Conservation (phyloP, 1,139 yeast species). For the Kurtzmaniella quercitrusa region DNA sequence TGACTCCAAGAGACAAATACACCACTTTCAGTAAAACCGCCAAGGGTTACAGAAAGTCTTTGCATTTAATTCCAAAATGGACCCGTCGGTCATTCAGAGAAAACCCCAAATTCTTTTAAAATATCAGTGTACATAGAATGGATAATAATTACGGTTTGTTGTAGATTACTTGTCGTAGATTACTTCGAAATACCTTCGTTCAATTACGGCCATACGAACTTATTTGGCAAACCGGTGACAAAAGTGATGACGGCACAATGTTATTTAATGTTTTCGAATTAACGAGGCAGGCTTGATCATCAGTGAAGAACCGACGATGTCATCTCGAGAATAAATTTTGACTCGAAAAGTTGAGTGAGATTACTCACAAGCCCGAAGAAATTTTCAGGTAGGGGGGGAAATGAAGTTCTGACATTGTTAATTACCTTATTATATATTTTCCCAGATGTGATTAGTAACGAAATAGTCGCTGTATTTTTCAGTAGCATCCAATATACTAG, state of each 20-base stretch:
- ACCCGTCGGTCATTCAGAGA: conserved; percentile 78
- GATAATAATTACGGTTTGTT: not conserved
- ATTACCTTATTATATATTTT: conserved; percentile 28
- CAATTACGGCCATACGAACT: too few species aligned
- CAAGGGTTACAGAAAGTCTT: conserved; percentile 79
- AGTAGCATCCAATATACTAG: conserved; percentile 54
- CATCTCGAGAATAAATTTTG: too few species aligned
- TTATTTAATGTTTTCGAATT: too few species aligned
- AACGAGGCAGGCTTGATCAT: too few species aligned
- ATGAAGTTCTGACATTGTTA: too few species aligned
- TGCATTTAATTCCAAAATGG: conserved; percentile 87
- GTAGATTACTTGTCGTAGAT: too few species aligned
- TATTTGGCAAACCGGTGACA: conserved; percentile 1
- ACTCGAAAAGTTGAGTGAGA: too few species aligned
- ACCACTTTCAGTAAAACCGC: conserved; percentile 76
- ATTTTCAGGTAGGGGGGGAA: too few species aligned
- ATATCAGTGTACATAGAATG: conserved; percentile 5
- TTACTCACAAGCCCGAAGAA: too few species aligned
- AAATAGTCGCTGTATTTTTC: conserved; percentile 60
- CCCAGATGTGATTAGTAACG: conserved; percentile 72
- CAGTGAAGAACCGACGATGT: too few species aligned
- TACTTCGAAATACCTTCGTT: too few species aligned
- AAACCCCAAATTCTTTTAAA: conserved; percentile 72
- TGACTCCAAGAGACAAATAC: conserved; percentile 81
- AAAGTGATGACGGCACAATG: not conserved